These are phyloP conservation scores for Diaporthe amygdali DNA, from an alignment of 2,329 filamentous ascomycete species.

Conservation along the genomic window DNA sequence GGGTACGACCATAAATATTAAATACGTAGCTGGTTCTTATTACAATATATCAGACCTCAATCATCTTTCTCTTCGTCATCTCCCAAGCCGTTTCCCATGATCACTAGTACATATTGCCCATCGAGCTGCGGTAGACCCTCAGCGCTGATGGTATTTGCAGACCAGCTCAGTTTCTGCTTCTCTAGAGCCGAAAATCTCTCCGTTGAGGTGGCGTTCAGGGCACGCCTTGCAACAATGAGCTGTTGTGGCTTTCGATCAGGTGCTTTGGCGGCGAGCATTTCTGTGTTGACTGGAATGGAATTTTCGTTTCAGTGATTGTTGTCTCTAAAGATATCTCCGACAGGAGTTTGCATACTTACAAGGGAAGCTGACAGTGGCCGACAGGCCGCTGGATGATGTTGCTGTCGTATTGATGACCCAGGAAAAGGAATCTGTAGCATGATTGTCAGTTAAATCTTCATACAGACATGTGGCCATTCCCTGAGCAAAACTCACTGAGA, in stretches of 20 bases:
- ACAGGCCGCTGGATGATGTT: neutral
- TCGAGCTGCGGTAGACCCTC: neutral
- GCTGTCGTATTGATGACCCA: neutral
- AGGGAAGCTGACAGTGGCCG: neutral
- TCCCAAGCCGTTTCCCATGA: neutral
- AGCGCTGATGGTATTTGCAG: neutral
- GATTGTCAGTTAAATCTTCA: neutral
- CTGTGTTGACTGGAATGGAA: neutral
- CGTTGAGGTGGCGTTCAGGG: neutral
- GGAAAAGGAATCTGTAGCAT: neutral
- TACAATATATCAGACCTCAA: neutral
- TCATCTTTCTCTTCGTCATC: neutral
- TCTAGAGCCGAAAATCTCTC: neutral
- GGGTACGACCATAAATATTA: no score
- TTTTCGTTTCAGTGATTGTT: neutral
- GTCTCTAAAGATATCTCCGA: no score
- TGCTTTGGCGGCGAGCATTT: neutral
- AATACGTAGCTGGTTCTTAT: no score
- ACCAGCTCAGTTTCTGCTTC: neutral
- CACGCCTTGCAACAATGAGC: neutral
- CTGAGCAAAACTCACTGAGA: neutral
- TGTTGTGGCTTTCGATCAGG: neutral
- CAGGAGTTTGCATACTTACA: neutral
- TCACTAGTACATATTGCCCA: neutral
- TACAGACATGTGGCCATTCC: rapidly evolving